Conservation (phyloP, 176 grass and related monocot genomes). For the Phoenix roebelenii region DNA sequence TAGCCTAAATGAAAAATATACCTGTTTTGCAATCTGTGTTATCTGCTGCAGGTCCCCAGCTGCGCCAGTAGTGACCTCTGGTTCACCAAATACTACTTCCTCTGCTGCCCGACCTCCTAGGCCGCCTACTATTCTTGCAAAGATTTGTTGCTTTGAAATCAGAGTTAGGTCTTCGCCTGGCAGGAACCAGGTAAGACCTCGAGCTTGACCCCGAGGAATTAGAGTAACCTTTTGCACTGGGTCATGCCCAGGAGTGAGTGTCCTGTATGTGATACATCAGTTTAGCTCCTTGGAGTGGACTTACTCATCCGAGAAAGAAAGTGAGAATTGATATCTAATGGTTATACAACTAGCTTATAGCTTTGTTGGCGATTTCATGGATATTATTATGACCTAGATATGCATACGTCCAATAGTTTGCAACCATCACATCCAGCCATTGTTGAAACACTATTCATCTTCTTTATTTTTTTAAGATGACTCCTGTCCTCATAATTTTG, state of each 20-base stretch:
- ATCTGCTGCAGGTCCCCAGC: constrained; percentile 78
- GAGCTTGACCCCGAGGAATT: constrained; percentile 62
- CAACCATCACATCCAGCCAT: too few species aligned
- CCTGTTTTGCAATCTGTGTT: constrained; percentile 59
- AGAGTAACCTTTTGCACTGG: constrained; percentile 73
- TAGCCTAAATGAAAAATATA: background rate
- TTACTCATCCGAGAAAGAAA: background rate
- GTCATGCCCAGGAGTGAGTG: constrained; percentile 63
- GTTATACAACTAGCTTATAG: too few species aligned
- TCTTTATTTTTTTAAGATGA: too few species aligned
- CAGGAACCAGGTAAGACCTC: constrained; percentile 72
- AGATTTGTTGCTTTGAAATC: constrained; percentile 62
- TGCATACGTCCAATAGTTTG: too few species aligned
- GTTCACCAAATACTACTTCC: constrained; percentile 74
- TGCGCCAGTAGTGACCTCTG: constrained; percentile 74
- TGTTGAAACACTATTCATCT: too few species aligned
- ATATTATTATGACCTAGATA: too few species aligned
- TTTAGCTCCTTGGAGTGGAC: background rate
- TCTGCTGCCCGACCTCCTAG: constrained; percentile 71
- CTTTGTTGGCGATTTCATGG: too few species aligned
- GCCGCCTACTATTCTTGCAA: constrained; percentile 64
- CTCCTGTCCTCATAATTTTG: too few species aligned
- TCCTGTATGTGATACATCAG: constrained; percentile 32
- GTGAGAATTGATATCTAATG: background rate
- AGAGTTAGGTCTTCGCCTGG: constrained; percentile 46